These are phyloP conservation scores for Blastobotrys ciferrii DNA, from an alignment of 1,139 yeast genomes.

Conservation along the genomic window DNA sequence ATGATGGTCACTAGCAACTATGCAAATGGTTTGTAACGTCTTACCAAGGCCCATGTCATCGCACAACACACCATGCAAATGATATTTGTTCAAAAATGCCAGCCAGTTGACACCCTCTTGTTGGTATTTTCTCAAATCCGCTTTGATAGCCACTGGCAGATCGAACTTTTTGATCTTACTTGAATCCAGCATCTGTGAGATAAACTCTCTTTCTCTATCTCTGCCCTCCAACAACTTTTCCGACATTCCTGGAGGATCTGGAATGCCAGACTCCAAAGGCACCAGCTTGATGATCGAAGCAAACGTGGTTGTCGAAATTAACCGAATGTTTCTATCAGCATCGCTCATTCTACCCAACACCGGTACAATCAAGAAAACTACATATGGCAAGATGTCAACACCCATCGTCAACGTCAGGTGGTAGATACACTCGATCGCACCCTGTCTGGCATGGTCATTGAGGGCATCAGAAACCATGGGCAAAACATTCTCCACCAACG, in stretches of 20 bases:
- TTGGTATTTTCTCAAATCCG: slow-evolving; percentile 90
- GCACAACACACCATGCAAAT: slow-evolving; percentile 93
- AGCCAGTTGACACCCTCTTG: slow-evolving; percentile 99
- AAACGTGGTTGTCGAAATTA: slow-evolving; percentile 91
- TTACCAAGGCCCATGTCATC: slow-evolving; percentile 99
- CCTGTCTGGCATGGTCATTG: slow-evolving; percentile 78
- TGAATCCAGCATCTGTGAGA: slow-evolving; percentile 99
- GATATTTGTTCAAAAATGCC: slow-evolving; percentile 91
- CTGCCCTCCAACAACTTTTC: slow-evolving; percentile 79
- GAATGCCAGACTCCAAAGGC: slow-evolving; percentile 96
- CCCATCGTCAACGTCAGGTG: slow-evolving; percentile 88
- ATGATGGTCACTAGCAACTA: slow-evolving; percentile 93
- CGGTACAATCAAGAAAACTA: slow-evolving; percentile 93
- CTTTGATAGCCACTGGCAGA: slow-evolving; percentile 87
- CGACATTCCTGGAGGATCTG: slow-evolving; percentile 94
- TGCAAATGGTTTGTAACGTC: slow-evolving; percentile 94
- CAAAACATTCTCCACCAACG: slow-evolving; percentile 70
- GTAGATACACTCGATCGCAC: slow-evolving; percentile 88
- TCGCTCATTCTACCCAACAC: slow-evolving; percentile 98
- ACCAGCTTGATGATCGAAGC: slow-evolving; percentile 94
- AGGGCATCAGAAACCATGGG: slow-evolving; percentile 83
- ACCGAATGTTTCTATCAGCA: slow-evolving; percentile 82
- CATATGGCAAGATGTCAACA: slow-evolving; percentile 83
- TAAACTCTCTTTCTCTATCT: slow-evolving; percentile 90
- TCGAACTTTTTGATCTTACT: slow-evolving; percentile 83